Base-by-base conservation (phyloP, 805 yeast genomes). In the Spathaspora passalidarum region DNA sequence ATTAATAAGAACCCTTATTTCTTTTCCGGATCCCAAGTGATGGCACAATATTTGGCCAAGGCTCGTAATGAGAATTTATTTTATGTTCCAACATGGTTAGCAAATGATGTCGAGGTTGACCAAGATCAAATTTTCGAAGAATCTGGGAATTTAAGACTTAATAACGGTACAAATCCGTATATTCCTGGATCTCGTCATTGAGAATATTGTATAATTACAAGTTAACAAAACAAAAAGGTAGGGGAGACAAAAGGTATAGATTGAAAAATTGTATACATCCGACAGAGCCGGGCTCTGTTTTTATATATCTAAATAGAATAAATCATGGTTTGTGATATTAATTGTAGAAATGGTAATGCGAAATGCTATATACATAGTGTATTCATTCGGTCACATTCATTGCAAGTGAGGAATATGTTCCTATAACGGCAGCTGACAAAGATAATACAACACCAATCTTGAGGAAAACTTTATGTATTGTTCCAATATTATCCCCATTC, bases 11-110 rank as follows among this genome's bases (percentile, higher is more conserved):
- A 35, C 13, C 25, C 11, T 29, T 23, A 38, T 14, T 29, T 19
- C 17, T 29, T 64, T 9, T 65, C 84, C 5, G 89, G 90, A 2
- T 81, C 87, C 0, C 86, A 82, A 54, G 88, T 85, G 10, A 83
- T 85, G 88, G 84, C 88, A 0, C 89, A 84, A 57, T 85, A 84
- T 57, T 68, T 85, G 53, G 86, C 88, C n/a, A 86, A 81, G 59
- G 69, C 84, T 5, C 87, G 82, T 54, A 84, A 81, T 49, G 84
- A 84, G 9, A 74, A 75, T 39, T 62, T 78, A 56, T 60, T 79
- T 48, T 82, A 80, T 59, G 68, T 69, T 5, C 60, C 68, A 2
- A 52, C 52, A 26, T 52, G 63, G 10, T 46, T 56, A 42, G 39
- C 56, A 9, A 52, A 56, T 46, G 59, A 57, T 13, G 54, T 50